Evolutionary conservation across 352 stramenopile genomes (phyloP).

Genomic region (Globisporangium nunn): DNA sequence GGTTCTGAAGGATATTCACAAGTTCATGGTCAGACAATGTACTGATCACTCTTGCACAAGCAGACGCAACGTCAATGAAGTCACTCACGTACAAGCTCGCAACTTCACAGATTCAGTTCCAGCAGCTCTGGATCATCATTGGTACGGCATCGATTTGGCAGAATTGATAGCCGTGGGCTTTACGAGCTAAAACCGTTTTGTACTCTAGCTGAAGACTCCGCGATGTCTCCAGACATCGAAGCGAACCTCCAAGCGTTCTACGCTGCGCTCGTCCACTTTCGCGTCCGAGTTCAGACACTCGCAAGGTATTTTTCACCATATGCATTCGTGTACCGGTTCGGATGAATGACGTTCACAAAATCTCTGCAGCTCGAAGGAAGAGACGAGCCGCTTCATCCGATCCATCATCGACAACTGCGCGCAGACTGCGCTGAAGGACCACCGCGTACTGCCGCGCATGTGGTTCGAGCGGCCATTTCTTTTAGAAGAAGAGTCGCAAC

Average conservation of each 20-base stretch:
- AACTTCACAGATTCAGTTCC: slow-evolving; percentile 42
- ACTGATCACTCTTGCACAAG: neutral
- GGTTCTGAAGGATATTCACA: neutral
- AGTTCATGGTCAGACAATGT: too few species aligned
- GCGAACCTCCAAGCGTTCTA: slow-evolving; percentile 30
- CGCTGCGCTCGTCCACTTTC: slow-evolving; percentile 57
- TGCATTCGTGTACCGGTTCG: neutral
- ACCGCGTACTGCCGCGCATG: slow-evolving; percentile 47
- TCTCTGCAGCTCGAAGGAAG: slow-evolving; percentile 21
- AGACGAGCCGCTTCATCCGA: slow-evolving; percentile 32
- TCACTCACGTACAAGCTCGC: slow-evolving; percentile 54
- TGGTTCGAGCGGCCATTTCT: slow-evolving; percentile 74
- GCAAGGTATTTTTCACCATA: slow-evolving; percentile 19
- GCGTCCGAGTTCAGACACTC: slow-evolving; percentile 37
- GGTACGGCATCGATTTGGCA: slow-evolving; percentile 19
- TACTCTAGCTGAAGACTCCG: slow-evolving; percentile 12
- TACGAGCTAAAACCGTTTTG: neutral
- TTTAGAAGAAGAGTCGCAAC: slow-evolving; percentile 69
- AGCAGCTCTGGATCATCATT: slow-evolving; percentile 59
- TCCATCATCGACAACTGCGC: slow-evolving; percentile 49
- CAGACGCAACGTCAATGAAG: slow-evolving; percentile 24
- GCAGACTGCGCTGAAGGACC: slow-evolving; percentile 27
- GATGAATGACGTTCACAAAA: neutral
- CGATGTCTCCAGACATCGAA: slow-evolving; percentile 5
- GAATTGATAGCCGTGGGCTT: neutral